These are phyloP conservation scores for Austroboletus eburneus DNA, from an alignment of 768 basidiomycete genomes.

Conservation along the genomic window DNA sequence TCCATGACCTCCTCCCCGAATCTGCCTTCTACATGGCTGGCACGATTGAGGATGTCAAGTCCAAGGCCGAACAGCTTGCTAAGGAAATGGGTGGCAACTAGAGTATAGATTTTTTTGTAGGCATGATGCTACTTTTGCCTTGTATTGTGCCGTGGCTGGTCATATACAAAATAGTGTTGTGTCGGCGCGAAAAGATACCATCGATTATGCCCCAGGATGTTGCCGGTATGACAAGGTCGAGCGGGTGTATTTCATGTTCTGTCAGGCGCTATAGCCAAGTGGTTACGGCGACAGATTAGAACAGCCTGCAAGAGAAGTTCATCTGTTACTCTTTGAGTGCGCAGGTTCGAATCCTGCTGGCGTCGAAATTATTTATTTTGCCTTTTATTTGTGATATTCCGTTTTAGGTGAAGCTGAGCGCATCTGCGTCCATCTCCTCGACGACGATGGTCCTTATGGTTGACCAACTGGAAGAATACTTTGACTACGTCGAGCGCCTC, in stretches of 20 bases:
- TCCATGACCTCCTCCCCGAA: constrained; percentile 88
- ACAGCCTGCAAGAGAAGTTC: constrained; percentile 12
- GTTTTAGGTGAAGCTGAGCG: constrained; percentile 17
- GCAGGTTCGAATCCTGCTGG: constrained; percentile 68
- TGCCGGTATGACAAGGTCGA: too few relatives aligned
- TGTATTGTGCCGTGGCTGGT: constrained; percentile 1
- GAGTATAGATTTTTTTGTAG: constrained; percentile 18
- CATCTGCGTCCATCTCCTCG: constrained; percentile 1
- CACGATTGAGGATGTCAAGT: constrained; percentile 94
- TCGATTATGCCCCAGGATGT: too few relatives aligned
- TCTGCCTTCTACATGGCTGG: constrained; percentile 98
- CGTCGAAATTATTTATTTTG: constrained; percentile 39
- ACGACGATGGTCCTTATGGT: constrained; percentile 37
- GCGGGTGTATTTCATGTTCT: rapidly evolving
- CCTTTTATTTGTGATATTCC: background rate
- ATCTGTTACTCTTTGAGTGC: constrained; percentile 69
- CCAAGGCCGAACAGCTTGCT: constrained; percentile 95
- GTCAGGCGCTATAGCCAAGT: constrained; percentile 70
- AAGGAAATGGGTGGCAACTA: constrained; percentile 76
- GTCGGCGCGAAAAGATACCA: constrained; percentile 14
- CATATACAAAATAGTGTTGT: constrained; percentile 14
- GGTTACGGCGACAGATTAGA: constrained; percentile 79
- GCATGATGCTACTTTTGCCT: constrained; percentile 10
- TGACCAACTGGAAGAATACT: constrained; percentile 69
- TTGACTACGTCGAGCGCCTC: constrained; percentile 60